Conservation (phyloP, 441 rosid genomes). For the Dalechampia spathulata region DNA sequence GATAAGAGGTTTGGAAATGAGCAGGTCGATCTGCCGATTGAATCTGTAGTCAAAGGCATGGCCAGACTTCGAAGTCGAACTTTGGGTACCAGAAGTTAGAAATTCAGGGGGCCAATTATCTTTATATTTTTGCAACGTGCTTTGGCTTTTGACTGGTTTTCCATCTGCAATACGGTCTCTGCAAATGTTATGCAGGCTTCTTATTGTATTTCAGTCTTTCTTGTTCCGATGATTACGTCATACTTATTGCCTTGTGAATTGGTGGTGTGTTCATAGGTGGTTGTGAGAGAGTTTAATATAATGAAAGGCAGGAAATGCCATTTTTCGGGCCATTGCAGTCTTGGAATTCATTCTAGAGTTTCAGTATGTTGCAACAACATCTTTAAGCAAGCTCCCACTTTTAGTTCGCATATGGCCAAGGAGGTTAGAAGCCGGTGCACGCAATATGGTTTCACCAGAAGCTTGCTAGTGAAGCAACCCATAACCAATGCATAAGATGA, state of each 20-base stretch:
- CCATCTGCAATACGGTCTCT: conserved; percentile 1
- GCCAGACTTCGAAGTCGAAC: neutral
- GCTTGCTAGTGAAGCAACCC: no score
- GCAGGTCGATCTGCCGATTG: no score
- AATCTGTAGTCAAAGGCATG: neutral
- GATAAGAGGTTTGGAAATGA: no score
- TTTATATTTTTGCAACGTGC: no score
- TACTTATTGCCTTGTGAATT: conserved; percentile 8
- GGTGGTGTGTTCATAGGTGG: neutral
- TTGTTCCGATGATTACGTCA: conserved; percentile 7
- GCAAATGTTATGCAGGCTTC: neutral
- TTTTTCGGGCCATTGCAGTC: neutral
- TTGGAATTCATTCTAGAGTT: no score
- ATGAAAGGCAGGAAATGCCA: conserved; percentile 4
- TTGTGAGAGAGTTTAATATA: neutral
- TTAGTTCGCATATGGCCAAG: no score
- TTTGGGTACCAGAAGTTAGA: neutral
- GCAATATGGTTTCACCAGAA: no score
- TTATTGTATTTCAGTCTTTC: conserved; percentile 7
- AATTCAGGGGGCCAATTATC: neutral
- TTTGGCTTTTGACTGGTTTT: no score
- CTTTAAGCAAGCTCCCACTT: no score
- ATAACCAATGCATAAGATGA: no score
- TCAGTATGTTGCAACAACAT: no score
- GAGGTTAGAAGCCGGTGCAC: no score